Evolutionary conservation across 1,139 yeast genomes (phyloP).

Genomic region (Geotrichum fermentans): DNA sequence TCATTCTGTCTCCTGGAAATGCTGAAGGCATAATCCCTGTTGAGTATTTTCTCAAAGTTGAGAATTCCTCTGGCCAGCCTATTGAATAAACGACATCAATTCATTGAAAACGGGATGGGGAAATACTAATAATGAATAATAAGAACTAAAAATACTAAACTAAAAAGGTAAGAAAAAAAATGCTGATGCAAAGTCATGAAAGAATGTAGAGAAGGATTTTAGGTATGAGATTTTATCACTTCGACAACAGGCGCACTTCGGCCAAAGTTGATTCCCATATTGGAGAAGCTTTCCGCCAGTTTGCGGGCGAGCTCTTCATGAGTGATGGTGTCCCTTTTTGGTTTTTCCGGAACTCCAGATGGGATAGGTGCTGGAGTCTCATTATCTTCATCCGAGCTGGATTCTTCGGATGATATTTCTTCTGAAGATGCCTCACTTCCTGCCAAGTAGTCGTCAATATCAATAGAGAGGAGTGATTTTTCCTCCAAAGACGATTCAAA

Average conservation of each 20-base stretch:
- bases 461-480: conserved; percentile 2
- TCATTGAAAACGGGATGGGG: background rate
- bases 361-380: background rate
- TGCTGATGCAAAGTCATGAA: background rate
- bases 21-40: conserved; percentile 48
- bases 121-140: background rate
- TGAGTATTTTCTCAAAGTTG: conserved; percentile 42
- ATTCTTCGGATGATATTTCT: background rate
- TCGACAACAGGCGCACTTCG: conserved; percentile 21
- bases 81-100: background rate
- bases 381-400: background rate
- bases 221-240: conserved; percentile 17
- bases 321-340: background rate
- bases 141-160: background rate
- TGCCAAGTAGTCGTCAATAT: conserved; percentile 1
- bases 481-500: background rate
- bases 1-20: conserved; percentile 64
- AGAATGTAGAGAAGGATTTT: conserved; percentile 1
- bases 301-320: conserved; percentile 15
- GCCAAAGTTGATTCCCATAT: conserved; percentile 20
- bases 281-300: conserved; percentile 18
- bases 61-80: conserved; percentile 2
- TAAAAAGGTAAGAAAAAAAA: background rate
- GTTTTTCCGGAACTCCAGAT: background rate
- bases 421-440: background rate